Evolutionary conservation across 176 grass and related monocot species (phyloP).

Genomic region (Phoenix dactylifera): DNA sequence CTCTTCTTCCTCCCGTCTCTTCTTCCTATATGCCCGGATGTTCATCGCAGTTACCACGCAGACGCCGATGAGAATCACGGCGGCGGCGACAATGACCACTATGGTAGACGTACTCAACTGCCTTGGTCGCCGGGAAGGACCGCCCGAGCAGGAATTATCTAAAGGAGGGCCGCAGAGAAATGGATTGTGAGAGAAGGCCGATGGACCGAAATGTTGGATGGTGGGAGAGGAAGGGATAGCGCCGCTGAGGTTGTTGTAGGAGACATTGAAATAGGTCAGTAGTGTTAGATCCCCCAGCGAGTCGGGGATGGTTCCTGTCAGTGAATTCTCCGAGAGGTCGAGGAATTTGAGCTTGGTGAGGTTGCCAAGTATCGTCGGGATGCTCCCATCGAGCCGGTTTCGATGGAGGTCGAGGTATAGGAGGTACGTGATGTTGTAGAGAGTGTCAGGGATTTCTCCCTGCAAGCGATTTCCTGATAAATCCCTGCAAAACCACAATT

Average conservation of each 20-base stretch:
- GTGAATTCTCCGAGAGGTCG: conserved; percentile 62
- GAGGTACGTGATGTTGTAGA: conserved; percentile 76
- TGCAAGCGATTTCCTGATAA: conserved; percentile 63
- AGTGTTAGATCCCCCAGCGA: conserved; percentile 50
- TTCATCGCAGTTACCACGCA: conserved; percentile 81
- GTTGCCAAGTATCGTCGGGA: conserved; percentile 57
- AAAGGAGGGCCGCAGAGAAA: conserved; percentile 65
- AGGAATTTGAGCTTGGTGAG: conserved; percentile 58
- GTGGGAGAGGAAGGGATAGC: conserved; percentile 43
- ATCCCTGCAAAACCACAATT: conserved; percentile 38
- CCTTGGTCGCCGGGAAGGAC: conserved; percentile 8
- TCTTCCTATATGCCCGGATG: conserved; percentile 39
- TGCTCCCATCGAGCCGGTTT: conserved; percentile 49
- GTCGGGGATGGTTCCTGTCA: conserved; percentile 42
- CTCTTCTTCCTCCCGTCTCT: conserved; percentile 50
- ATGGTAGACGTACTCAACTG: conserved; percentile 46
- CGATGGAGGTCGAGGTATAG: conserved; percentile 58
- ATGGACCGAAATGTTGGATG: conserved; percentile 44
- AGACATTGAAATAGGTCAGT: conserved; percentile 72
- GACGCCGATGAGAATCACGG: conserved; percentile 70
- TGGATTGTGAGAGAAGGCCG: conserved; percentile 50
- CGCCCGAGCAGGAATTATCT: conserved; percentile 34
- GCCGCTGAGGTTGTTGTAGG: conserved; percentile 70
- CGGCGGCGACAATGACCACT: conserved; percentile 75
- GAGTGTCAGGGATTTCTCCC: conserved; percentile 52